Percentiles rank a stretch among this genome's conserved stretches.
Conservation (phyloP, 2,329 filamentous ascomycete species). For the Tolypocladium capitatum region DNA sequence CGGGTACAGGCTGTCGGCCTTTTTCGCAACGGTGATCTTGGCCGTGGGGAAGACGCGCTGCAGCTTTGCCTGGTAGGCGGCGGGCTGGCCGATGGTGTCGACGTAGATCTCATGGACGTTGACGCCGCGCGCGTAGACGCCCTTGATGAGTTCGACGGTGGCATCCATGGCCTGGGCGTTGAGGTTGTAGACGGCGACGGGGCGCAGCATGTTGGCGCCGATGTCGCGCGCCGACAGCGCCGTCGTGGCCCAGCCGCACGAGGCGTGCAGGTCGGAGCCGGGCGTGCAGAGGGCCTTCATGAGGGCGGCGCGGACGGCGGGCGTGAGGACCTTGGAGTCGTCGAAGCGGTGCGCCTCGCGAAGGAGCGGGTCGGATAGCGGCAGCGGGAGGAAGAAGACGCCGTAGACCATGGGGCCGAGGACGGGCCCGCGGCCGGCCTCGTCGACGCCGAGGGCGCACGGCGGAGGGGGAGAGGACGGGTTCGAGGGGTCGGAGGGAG, state of each 20-base stretch:
- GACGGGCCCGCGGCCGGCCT: slow-evolving; percentile 89
- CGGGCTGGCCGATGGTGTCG: slow-evolving; percentile 80
- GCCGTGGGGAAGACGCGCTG: slow-evolving; percentile 71
- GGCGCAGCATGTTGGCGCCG: slow-evolving; percentile 60
- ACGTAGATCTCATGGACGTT: slow-evolving; percentile 86
- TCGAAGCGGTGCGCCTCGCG: slow-evolving; percentile 75
- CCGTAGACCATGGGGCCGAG: slow-evolving; percentile 68
- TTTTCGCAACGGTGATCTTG: slow-evolving; percentile 68
- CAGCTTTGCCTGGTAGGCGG: slow-evolving; percentile 70
- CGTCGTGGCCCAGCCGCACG: slow-evolving; percentile 73
- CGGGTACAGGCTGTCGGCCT: slow-evolving; percentile 85
- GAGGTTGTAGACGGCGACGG: slow-evolving; percentile 62
- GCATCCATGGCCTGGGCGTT: slow-evolving; percentile 94
- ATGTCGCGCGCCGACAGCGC: slow-evolving; percentile 78
- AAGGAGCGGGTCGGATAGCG: slow-evolving; percentile 58
- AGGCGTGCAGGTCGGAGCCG: slow-evolving; percentile 29
- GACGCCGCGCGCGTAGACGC: slow-evolving; percentile 63
- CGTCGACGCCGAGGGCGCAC: slow-evolving; percentile 80
- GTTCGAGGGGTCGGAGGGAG: slow-evolving; percentile 21
- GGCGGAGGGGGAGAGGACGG: slow-evolving; percentile 19
- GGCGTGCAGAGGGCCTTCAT: slow-evolving; percentile 57
- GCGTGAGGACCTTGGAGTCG: slow-evolving; percentile 85
- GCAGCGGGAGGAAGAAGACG: slow-evolving; percentile 62
- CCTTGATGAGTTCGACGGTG: slow-evolving; percentile 68
- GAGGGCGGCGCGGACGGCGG: slow-evolving; percentile 61